Evolutionary conservation across 75 land plant genomes (phyloP).

Genomic region (Selaginella tamariscina): DNA sequence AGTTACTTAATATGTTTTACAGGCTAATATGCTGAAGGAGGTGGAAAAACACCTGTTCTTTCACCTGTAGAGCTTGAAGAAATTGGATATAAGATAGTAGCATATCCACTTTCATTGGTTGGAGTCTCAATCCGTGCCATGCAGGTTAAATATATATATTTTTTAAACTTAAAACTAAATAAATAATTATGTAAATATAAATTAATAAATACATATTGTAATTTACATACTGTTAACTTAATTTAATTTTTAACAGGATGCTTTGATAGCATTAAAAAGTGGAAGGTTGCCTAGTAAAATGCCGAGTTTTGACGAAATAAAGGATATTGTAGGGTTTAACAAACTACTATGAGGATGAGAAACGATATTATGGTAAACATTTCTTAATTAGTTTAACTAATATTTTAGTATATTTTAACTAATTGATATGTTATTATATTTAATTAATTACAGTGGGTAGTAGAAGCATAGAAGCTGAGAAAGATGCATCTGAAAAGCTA

Average conservation of each 20-base stretch:
- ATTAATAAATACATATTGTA: no score
- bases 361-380: no score
- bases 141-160: slow-evolving; percentile 71
- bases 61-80: slow-evolving; percentile 81
- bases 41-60: slow-evolving; percentile 88
- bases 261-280: slow-evolving; percentile 57
- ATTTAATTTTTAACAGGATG: no score
- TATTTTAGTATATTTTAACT: no score
- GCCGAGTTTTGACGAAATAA: slow-evolving; percentile 72
- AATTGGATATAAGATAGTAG: slow-evolving; percentile 77
- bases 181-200: no score
- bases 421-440: no score
- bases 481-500: no score
- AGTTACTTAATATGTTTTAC: slow-evolving; percentile 16
- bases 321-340: slow-evolving; percentile 62
- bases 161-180: neutral
- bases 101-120: slow-evolving; percentile 82
- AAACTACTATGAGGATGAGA: slow-evolving; percentile 62
- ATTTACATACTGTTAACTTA: no score
- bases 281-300: slow-evolving; percentile 60
- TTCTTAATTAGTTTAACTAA: no score
- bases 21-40: slow-evolving; percentile 99
- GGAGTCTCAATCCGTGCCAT: slow-evolving; percentile 94
- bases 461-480: no score
- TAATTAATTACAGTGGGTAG: no score